Base-by-base conservation (phyloP, 2,329 filamentous ascomycete genomes). In the Penicillium sp. region DNA sequence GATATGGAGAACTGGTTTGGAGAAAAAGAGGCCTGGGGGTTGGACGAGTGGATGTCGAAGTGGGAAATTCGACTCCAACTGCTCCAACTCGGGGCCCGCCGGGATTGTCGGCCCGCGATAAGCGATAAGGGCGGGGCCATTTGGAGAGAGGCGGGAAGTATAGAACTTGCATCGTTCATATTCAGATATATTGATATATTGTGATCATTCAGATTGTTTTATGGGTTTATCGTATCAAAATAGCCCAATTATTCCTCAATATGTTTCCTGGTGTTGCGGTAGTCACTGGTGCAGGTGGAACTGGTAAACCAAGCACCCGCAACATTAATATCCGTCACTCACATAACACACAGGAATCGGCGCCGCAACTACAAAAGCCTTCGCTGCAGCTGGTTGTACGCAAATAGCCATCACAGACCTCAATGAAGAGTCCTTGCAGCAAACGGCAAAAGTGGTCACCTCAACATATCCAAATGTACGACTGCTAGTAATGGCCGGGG, bases 331-430 rank as follows among this genome's bases (percentile, higher is more conserved):
- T 45, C 5, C 2, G 44, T 35, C 15, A 50, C 35, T 39, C 27
- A 43, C 42, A 49, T 19, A 19, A 23, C 9, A 2, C 7, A 2
- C 38, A 84, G 83, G 83, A 33, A 86, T 86, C 59, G 83, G 83
- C 3, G 80, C 79, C 2, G 82, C 82, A 1, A 78, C 83, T 2
- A 80, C 79, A 10, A 78, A 70, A 56, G 80, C 77, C 0, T 83
- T 86, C 64, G 81, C 77, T 1, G 70, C 67, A 2, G 78, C 78
- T 0, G 82, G 83, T 13, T 84, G 82, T 66, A 68, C 75, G 0
- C 73, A 72, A n/a, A 75, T 86, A 13, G 81, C 79, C 45, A 81
- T 86, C 49, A 84, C 82, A 13, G 83, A 86, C 61, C 71, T 84
- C 54, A 78, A 81, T 59, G 66, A 63, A 3, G 64, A 62, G 1